Conservation (phyloP, 2,329 filamentous ascomycete genomes). For the Rhynchosporium agropyri region DNA sequence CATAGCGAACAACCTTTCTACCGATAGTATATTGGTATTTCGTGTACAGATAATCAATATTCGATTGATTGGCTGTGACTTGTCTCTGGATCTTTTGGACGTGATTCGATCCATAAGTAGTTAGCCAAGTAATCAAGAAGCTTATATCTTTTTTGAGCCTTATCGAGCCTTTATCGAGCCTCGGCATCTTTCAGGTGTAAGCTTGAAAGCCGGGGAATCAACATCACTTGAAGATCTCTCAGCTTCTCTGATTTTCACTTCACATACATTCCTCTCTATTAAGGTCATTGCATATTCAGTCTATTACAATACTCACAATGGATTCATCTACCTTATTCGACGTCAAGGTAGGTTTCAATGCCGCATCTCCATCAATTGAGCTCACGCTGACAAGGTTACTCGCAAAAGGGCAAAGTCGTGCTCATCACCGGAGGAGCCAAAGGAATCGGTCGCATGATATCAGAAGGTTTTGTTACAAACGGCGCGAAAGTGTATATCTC, state of each 20-base stretch:
- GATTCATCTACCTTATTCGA: constrained; percentile 58
- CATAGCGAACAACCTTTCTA: too few relatives aligned
- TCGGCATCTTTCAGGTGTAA: constrained; percentile 10
- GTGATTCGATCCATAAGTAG: too few relatives aligned
- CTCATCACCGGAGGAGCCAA: constrained; percentile 62
- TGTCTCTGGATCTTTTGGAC: too few relatives aligned
- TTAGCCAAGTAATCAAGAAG: too few relatives aligned
- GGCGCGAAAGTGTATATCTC: constrained; percentile 72
- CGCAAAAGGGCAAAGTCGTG: constrained; percentile 54
- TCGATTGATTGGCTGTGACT: too few relatives aligned
- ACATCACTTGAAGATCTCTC: constrained; percentile 3
- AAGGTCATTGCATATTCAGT: neutral
- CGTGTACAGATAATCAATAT: too few relatives aligned
- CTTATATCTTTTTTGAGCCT: too few relatives aligned
- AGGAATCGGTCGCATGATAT: constrained; percentile 70
- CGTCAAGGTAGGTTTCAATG: constrained; percentile 54
- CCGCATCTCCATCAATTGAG: neutral
- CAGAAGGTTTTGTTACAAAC: constrained; percentile 65
- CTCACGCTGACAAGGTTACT: constrained; percentile 2
- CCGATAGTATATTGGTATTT: too few relatives aligned
- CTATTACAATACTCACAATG: constrained; percentile 46
- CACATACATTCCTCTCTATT: neutral
- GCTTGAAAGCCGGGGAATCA: neutral
- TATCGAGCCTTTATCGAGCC: neutral
- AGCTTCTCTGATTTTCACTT: constrained; percentile 8